phyloP scores from a whole-genome alignment of 75 land plant genomes.

The Cupressus sempervirens region DNA sequence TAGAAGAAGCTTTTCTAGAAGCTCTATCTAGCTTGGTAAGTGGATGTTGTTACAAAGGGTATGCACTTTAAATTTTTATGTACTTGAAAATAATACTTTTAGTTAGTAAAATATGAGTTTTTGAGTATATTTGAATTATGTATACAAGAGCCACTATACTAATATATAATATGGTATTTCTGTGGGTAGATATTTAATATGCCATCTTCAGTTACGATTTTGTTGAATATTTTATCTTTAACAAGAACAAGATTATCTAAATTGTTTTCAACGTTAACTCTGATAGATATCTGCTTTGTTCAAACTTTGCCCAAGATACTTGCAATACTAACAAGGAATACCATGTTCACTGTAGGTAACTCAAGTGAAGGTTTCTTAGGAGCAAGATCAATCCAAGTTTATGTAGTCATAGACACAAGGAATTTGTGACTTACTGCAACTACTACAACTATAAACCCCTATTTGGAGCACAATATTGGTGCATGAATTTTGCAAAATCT shows the following conservation, averaged over 20 bases:
- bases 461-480: neutral
- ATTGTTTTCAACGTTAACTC: neutral
- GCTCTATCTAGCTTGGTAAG: constrained; percentile 6
- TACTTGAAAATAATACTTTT: neutral
- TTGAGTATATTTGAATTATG: neutral
- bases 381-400: neutral
- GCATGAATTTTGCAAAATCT: neutral
- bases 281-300: neutral
- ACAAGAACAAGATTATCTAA: neutral
- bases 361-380: neutral
- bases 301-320: neutral
- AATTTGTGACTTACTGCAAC: neutral
- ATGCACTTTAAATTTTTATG: neutral
- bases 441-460: neutral
- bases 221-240: neutral
- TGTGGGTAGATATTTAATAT: neutral
- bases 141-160: neutral
- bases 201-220: neutral
- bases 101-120: neutral
- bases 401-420: neutral
- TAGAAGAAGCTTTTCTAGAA: constrained; percentile 13
- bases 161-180: neutral
- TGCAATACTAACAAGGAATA: neutral
- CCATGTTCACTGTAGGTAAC: neutral
- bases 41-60: neutral